These are phyloP conservation scores for Pulchroboletus neoregius DNA, from an alignment of 1,284 basidiomycete species.

Conservation along the genomic window DNA sequence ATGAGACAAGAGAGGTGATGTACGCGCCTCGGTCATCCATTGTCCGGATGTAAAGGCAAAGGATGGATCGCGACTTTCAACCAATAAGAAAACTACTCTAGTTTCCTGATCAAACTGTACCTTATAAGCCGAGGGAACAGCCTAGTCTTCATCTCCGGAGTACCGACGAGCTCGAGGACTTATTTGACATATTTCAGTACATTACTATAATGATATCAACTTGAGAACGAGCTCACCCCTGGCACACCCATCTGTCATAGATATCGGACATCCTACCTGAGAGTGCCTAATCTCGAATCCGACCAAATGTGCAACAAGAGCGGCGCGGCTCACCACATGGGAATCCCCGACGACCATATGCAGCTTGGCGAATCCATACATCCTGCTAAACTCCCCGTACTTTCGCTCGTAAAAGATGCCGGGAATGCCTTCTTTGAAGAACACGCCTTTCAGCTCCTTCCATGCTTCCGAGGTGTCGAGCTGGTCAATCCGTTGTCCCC, in stretches of 20 bases:
- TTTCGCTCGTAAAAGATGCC: constrained; percentile 61
- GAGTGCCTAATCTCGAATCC: background rate
- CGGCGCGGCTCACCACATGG: constrained; percentile 45
- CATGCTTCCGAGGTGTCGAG: constrained; percentile 69
- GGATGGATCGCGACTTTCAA: constrained; percentile 55
- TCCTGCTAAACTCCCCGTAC: constrained; percentile 53
- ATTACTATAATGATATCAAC: background rate
- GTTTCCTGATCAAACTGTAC: constrained; percentile 32
- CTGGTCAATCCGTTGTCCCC: constrained; percentile 60
- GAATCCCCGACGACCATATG: constrained; percentile 58
- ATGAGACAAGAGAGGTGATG: background rate
- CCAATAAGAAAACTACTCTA: background rate
- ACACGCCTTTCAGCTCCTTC: constrained; percentile 64
- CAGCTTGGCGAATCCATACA: constrained; percentile 62
- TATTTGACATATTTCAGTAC: constrained; percentile 1
- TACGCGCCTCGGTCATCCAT: constrained; percentile 75
- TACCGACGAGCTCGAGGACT: constrained; percentile 66
- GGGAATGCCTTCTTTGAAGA: constrained; percentile 68
- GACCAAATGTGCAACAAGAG: background rate
- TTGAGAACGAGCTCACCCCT: constrained; percentile 45
- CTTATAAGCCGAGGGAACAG: constrained; percentile 58
- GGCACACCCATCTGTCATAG: constrained; percentile 76
- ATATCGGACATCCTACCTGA: constrained; percentile 65
- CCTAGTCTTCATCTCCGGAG: constrained; percentile 52
- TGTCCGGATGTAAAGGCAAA: constrained; percentile 72